A percentile compares a stretch with the other conserved stretches of the same genome.
Evolutionary conservation across 306 rosid species (phyloP).

Genomic region (Dryas alaskensis): DNA sequence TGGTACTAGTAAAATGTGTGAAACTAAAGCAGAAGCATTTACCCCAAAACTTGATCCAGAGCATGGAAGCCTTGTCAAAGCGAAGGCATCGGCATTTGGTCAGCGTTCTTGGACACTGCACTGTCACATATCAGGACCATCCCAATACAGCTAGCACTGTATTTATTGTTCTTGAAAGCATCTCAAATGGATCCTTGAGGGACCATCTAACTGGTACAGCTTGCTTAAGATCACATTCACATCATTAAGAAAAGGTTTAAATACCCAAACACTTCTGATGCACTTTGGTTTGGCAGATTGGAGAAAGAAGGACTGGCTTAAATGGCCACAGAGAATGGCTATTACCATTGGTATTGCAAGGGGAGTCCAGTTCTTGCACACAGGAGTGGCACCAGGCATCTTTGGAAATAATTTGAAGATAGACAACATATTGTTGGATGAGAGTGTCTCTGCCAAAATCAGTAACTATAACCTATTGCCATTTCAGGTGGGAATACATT

Average conservation of each 20-base stretch:
- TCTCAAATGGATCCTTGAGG: slow-evolving; percentile 55
- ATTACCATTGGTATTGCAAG: slow-evolving; percentile 60
- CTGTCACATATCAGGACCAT: slow-evolving; percentile 50
- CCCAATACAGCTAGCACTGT: slow-evolving; percentile 48
- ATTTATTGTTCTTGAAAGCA: slow-evolving; percentile 55
- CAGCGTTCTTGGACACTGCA: slow-evolving; percentile 75
- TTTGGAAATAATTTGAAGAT: slow-evolving; percentile 68
- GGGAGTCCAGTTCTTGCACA: slow-evolving; percentile 79
- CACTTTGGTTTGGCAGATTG: slow-evolving; percentile 42
- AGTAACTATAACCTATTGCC: slow-evolving; percentile 64
- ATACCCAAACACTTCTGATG: background rate
- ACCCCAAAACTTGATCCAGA: slow-evolving; percentile 38
- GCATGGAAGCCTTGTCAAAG: slow-evolving; percentile 52
- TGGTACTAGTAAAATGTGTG: slow-evolving; percentile 50
- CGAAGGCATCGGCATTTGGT: slow-evolving; percentile 82
- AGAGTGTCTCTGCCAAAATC: slow-evolving; percentile 62
- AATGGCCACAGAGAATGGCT: slow-evolving; percentile 93
- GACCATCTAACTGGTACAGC: slow-evolving; percentile 63
- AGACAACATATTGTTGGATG: slow-evolving; percentile 62
- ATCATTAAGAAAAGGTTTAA: background rate
- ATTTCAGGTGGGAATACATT: slow-evolving; percentile 44
- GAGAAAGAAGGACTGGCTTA: slow-evolving; percentile 65
- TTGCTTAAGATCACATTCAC: background rate
- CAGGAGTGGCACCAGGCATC: slow-evolving; percentile 55
- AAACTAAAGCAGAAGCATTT: slow-evolving; percentile 52